phyloP scores from a whole-genome alignment of 768 basidiomycete genomes.

The Terana coerulea region DNA sequence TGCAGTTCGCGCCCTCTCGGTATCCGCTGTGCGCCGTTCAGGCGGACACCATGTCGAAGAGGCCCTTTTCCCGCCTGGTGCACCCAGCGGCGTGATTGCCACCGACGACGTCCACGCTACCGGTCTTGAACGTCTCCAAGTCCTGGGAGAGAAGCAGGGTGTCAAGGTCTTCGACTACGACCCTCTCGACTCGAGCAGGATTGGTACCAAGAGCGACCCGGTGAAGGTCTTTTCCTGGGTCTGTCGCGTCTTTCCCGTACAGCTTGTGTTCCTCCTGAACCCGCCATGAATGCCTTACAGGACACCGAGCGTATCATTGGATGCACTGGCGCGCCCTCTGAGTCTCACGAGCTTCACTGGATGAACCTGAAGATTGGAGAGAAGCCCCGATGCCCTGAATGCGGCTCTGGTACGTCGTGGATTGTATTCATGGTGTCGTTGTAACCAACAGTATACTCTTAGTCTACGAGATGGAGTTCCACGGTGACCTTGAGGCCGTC shows the following conservation, averaged over 20 bases:
- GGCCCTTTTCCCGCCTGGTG: constrained; percentile 71
- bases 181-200: constrained; percentile 77
- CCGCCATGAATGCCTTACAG: constrained; percentile 41
- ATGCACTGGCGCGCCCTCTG: constrained; percentile 92
- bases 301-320: constrained; percentile 83
- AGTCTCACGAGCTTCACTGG: constrained; percentile 94
- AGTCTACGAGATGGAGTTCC: constrained; percentile 78
- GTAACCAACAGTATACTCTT: constrained; percentile 1
- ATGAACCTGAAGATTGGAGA: constrained; percentile 63
- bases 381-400: constrained; percentile 83
- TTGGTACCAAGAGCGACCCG: constrained; percentile 86
- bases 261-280: neutral
- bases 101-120: constrained; percentile 90
- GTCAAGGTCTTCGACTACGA: constrained; percentile 86
- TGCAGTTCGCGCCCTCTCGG: constrained; percentile 53
- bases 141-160: constrained; percentile 85
- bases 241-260: constrained; percentile 30
- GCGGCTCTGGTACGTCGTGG: constrained; percentile 76
- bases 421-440: neutral
- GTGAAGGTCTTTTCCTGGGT: constrained; percentile 86
- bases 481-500: constrained; percentile 50
- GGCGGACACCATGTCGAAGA: constrained; percentile 44
- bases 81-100: constrained; percentile 69
- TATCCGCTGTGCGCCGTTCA: constrained; percentile 51
- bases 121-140: constrained; percentile 93